Percentiles rank a stretch among this genome's conserved stretches.
Evolutionary conservation across 305 asterid species (phyloP).

Genomic region (Solanum hybrid): DNA sequence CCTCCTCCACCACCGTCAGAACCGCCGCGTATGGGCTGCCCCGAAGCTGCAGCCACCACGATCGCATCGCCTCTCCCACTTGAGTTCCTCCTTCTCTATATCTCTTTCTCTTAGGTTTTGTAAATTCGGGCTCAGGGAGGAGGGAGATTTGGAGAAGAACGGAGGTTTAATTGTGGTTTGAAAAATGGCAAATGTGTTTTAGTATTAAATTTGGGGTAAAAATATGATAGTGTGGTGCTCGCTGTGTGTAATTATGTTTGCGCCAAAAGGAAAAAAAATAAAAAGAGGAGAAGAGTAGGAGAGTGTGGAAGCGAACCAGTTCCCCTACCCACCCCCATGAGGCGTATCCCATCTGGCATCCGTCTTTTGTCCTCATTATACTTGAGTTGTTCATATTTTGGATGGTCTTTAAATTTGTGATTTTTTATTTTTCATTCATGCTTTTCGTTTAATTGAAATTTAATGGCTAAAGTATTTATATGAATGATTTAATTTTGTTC

Average conservation of each 20-base stretch:
- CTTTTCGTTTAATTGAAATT: neutral
- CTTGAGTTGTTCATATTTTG: neutral
- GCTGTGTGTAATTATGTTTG: neutral
- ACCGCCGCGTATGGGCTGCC: slow-evolving; percentile 50
- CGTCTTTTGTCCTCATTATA: neutral
- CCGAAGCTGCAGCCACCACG: slow-evolving; percentile 52
- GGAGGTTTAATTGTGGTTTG: slow-evolving; percentile 12
- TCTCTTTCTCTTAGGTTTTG: neutral
- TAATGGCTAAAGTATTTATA: neutral
- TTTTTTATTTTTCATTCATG: neutral
- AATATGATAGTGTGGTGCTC: neutral
- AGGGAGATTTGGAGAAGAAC: neutral
- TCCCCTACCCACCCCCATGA: neutral
- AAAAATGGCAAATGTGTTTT: neutral
- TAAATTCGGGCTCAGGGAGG: neutral
- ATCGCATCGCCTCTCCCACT: slow-evolving; percentile 3
- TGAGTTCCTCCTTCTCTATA: neutral
- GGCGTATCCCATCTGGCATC: neutral
- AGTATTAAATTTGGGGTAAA: neutral
- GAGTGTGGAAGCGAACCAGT: slow-evolving; percentile 11
- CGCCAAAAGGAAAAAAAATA: neutral
- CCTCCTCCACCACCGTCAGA: slow-evolving; percentile 43
- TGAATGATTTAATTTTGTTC: neutral
- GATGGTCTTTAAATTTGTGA: neutral
- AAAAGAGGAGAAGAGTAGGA: neutral